phyloP scores from a whole-genome alignment of 2,329 filamentous ascomycete species.

The Gyromitra esculenta region DNA sequence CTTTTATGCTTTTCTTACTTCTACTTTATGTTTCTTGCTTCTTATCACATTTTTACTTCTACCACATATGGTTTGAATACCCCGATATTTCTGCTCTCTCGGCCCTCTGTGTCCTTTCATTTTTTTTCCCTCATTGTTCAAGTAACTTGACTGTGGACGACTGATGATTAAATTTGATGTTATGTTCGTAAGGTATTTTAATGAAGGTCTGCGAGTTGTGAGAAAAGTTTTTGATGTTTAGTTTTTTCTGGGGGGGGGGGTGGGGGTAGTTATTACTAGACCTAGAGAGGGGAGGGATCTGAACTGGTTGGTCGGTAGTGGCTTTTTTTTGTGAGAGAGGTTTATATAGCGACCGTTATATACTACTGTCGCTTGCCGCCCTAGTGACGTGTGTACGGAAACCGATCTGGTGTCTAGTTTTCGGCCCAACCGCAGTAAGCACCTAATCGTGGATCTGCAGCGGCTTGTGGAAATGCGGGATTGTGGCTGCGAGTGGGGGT shows the following conservation, averaged over 20 bases:
- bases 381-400: slow-evolving; percentile 15
- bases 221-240: slow-evolving; percentile 7
- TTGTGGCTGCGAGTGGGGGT: slow-evolving; percentile 9
- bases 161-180: slow-evolving; percentile 31
- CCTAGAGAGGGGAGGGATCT: background rate
- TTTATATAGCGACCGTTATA: slow-evolving; percentile 40
- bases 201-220: slow-evolving; percentile 21
- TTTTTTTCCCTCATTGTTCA: slow-evolving; percentile 8
- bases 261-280: slow-evolving; percentile 6
- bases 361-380: slow-evolving; percentile 21
- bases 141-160: slow-evolving; percentile 20
- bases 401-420: background rate
- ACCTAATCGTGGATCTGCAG: slow-evolving; percentile 2
- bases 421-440: slow-evolving; percentile 2
- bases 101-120: background rate
- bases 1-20: slow-evolving; percentile 39
- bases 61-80: slow-evolving; percentile 26
- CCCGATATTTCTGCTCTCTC: background rate
- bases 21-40: slow-evolving; percentile 23
- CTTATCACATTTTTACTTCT: slow-evolving; percentile 55
- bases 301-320: background rate
- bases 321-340: background rate
- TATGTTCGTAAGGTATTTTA: slow-evolving; percentile 20
- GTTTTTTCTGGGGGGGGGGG: background rate
- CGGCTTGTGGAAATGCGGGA: background rate